These are phyloP conservation scores for Ascocoryne sarcoides DNA, from an alignment of 2,329 filamentous ascomycete genomes.

Conservation along the genomic window DNA sequence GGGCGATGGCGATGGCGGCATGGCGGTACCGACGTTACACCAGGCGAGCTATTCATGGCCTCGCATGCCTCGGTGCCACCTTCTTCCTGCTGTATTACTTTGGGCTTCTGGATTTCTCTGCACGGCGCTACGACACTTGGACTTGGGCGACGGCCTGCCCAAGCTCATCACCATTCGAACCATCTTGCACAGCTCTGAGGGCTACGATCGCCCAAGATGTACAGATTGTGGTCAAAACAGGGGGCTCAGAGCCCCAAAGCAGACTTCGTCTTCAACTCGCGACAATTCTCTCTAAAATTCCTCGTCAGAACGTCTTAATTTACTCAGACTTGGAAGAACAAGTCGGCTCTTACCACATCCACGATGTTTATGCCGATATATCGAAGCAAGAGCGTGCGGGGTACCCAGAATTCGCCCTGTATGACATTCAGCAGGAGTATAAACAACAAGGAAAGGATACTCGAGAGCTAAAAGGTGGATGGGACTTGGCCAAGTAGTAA, in stretches of 20 bases:
- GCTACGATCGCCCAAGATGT: too few species aligned
- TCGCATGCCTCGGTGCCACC: constrained; percentile 1
- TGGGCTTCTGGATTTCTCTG: constrained; percentile 2
- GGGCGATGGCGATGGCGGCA: constrained; percentile 3
- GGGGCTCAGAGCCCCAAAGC: constrained; percentile 9
- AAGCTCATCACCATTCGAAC: too few species aligned
- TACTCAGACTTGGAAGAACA: constrained; percentile 13
- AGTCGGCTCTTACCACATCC: constrained; percentile 3
- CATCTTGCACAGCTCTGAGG: too few species aligned
- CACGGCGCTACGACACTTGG: constrained; percentile 4
- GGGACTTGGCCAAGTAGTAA: constrained; percentile 12
- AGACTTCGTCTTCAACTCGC: constrained; percentile 8
- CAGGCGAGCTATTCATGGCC: constrained; percentile 3
- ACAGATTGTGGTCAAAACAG: constrained; percentile 10
- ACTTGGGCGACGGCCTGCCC: constrained; percentile 4
- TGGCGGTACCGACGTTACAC: too few species aligned
- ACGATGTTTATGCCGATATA: constrained; percentile 9
- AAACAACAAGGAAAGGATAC: constrained; percentile 11
- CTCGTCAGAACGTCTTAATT: constrained; percentile 9
- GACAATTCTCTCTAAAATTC: constrained; percentile 7
- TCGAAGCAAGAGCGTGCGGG: constrained; percentile 2
- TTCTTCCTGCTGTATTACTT: constrained; percentile 3
- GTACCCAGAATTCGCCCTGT: constrained; percentile 9
- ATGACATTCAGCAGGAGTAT: constrained; percentile 6
- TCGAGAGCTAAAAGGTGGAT: constrained; percentile 7